Evolutionary conservation across 2,329 filamentous ascomycete species (phyloP), one percentile per base, ranked within the genome.

Genomic region (Arthrinium puccinioides): DNA sequence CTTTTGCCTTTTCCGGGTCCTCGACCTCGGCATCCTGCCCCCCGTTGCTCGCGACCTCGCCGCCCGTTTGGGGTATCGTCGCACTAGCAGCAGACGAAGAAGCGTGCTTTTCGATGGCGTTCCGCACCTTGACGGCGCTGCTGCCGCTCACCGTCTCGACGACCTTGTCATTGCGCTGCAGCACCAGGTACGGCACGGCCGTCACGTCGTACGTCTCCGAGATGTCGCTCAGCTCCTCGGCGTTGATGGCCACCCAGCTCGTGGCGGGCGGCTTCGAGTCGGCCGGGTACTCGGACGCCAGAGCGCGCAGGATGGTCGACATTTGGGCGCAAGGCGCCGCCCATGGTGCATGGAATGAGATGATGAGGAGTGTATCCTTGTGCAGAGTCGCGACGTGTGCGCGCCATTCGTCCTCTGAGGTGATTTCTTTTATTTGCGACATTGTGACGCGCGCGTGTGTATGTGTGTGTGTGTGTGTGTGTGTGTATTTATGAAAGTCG

Each of bases 321-420:
- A 97, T 97, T 65, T 96, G 88, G 45, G 85, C 81, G 70, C 92
- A 97, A 31, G 92, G 92, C 42, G 88, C 88, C 21, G 92, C 92
- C 92, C 92, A 98, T 48, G 89, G 85, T 15, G 92, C 88, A 61
- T 97, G 85, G 72, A 98, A 98, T 60, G 89, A 96, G 56, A 94
- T 78, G 55, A 96, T 73, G 45, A 90, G 72, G 42, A 96, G 77
- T 13, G 84, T 78, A 13, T 80, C 74, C 2, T 82, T 56, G 9
- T 85, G 76, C 11, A 89, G 71, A 28, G 77, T 71, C 44, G 72
- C 69, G 44, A 86, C 68, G 55, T 84, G 73, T 47, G 76, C 66
- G 48, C 80, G 70, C 79, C 92, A 96, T 51, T 80, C 79, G 49
- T 73, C 66, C 53, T 87, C 78, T 51, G 75, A 79, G 50, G 78